Base-by-base conservation (phyloP, 345 rosid species). In the Sonneratia alba region DNA sequence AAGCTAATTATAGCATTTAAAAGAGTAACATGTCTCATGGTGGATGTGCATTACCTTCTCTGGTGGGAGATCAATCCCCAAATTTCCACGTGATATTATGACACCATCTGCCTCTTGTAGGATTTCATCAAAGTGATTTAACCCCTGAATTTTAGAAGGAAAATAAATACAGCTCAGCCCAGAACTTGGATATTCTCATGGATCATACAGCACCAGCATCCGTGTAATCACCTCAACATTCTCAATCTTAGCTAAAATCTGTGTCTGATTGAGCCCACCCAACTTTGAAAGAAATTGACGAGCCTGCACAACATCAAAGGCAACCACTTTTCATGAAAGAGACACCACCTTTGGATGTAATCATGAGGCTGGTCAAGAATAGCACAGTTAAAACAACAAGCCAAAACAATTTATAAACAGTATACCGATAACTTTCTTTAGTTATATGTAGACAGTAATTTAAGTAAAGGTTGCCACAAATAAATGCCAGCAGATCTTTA, bases 51-150 rank as follows among this genome's bases (percentile, higher is more conserved):
- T 67, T 66, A 89, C 91, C 91, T 89, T 89, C 81, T 89, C 94
- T 11, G 94, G 87, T 53, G 91, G 88, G 55, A 89, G 86, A 82
- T 89, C 94, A 72, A 89, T 79, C 40, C 94, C 91, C 80, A 89
- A 77, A 78, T 85, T 89, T 77, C 94, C 94, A 19, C 91, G 88
- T 38, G 94, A 81, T 72, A 89, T 57, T 59, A 89, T 85, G 77
- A 89, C 72, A 63, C 91, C 94, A 80, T 89, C 87, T 47, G 91
- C 89, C 81, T 85, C 91, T 70, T 75, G 84, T 43, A 89, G 78
- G 69, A 89, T 87, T 81, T 89, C 94, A 79, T 89, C 88, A 78
- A 89, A 89, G 80, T 89, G 88, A 61, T 45, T 77, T 75, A 87
- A 53, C 32, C 91, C 91, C 94, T 89, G 70, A 11, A 66, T 72